Percentiles rank a stretch among this genome's conserved stretches.
Evolutionary conservation across 768 basidiomycete genomes (phyloP).

Genomic region (Boletus bicolor): DNA sequence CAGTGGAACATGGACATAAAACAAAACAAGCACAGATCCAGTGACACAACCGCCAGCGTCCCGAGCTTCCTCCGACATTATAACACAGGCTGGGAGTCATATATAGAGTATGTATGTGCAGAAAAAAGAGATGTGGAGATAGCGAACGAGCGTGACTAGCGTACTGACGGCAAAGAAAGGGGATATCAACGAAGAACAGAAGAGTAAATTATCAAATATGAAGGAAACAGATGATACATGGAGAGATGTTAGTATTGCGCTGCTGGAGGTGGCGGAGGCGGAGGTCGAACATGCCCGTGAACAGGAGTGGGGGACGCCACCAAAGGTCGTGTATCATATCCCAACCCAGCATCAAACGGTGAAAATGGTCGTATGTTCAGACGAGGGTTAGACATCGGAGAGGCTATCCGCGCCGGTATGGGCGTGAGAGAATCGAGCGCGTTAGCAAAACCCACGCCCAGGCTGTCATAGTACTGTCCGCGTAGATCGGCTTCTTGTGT

Average conservation of each 20-base stretch:
- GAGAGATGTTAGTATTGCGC: conserved; percentile 11
- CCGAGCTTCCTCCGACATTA: background rate
- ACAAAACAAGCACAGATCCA: background rate
- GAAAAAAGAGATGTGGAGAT: background rate
- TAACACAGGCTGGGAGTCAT: conserved; percentile 1
- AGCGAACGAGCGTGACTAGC: background rate
- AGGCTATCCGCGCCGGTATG: conserved; percentile 13
- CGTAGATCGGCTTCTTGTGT: conserved; percentile 73
- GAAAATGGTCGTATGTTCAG: conserved; percentile 47
- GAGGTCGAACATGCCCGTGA: background rate
- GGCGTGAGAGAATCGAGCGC: conserved; percentile 34
- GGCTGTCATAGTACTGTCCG: conserved; percentile 36
- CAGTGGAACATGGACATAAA: background rate
- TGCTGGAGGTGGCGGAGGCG: conserved; percentile 12
- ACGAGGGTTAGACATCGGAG: conserved; percentile 7
- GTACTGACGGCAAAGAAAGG: background rate
- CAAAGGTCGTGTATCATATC: conserved; percentile 9
- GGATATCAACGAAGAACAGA: conserved; percentile 6
- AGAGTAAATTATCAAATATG: conserved; percentile 15
- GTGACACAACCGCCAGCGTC: background rate
- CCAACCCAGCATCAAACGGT: conserved; percentile 40
- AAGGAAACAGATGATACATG: background rate
- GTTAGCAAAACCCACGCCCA: conserved; percentile 26
- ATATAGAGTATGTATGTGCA: background rate
- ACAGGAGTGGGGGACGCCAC: conserved; percentile 7